These are phyloP conservation scores for Leishmania mexicana DNA, from an alignment of 208 protist genomes.

Conservation along the genomic window DNA sequence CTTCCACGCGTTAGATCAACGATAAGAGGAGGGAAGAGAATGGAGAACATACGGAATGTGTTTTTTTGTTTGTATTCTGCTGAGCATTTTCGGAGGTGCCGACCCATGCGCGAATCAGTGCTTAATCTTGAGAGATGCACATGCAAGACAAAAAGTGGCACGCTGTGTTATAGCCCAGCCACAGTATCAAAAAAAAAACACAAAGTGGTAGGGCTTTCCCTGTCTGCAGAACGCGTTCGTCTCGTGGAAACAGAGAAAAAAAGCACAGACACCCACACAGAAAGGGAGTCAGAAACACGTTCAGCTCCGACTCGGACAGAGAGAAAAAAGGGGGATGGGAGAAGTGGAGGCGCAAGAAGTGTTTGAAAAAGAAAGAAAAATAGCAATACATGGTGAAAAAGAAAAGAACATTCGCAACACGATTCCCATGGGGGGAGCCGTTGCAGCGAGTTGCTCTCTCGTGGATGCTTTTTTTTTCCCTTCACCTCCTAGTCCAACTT, in stretches of 20 bases:
- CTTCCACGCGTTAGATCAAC: not conserved
- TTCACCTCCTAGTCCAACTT: not conserved
- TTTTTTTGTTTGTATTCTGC: not conserved
- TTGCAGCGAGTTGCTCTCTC: not conserved
- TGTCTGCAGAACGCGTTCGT: not conserved
- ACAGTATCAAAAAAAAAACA: not conserved
- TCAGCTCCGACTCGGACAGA: not conserved
- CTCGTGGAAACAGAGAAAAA: not conserved
- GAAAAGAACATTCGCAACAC: not conserved
- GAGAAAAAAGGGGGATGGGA: not conserved
- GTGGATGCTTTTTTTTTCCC: not conserved
- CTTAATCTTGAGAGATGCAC: not conserved
- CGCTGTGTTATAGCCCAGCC: not conserved
- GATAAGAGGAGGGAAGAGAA: not conserved
- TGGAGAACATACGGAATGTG: not conserved
- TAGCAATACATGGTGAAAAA: not conserved
- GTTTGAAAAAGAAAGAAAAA: not conserved
- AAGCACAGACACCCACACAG: not conserved
- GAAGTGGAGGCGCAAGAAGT: not conserved
- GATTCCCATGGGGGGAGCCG: not conserved
- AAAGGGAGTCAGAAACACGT: not conserved
- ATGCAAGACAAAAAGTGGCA: not conserved
- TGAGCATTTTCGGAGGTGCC: not conserved
- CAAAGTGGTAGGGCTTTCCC: not conserved
- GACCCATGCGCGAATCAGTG: not conserved